Conservation (phyloP, 768 basidiomycete genomes). For the Leucosporidium scottii region DNA sequence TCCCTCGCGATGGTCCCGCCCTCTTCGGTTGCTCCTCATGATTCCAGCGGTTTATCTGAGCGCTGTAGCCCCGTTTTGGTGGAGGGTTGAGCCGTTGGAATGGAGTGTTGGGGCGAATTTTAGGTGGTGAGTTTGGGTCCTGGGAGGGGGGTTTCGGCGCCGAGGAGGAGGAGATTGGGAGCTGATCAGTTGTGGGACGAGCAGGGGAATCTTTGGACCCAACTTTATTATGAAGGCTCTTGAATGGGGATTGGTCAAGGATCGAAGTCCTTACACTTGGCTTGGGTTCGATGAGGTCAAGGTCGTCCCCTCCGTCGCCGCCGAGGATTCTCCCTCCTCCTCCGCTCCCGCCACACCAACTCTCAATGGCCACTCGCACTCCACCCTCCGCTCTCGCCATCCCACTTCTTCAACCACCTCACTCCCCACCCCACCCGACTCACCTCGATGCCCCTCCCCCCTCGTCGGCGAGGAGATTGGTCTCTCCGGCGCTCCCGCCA, state of each 20-base stretch:
- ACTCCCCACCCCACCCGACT: not conserved
- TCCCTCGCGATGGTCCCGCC: not conserved
- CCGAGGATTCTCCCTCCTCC: not conserved
- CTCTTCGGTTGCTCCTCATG: not conserved
- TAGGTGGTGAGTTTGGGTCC: not conserved
- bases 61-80: not conserved
- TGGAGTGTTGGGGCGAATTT: not conserved
- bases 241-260: slow-evolving; percentile 7
- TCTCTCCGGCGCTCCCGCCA: not conserved
- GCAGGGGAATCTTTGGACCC: slow-evolving; percentile 18
- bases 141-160: not conserved
- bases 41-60: not conserved
- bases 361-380: not conserved
- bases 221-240: slow-evolving; percentile 11
- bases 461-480: not conserved
- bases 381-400: too few species aligned
- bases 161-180: not conserved
- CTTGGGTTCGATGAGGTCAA: slow-evolving; percentile 15
- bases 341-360: not conserved
- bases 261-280: slow-evolving; percentile 10
- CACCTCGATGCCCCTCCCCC: not conserved
- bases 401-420: not conserved
- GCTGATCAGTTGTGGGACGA: not conserved
- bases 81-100: not conserved
- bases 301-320: not conserved